Evolutionary conservation across 1,139 yeast genomes (phyloP).

Genomic region (Sugiyamaella japonica): DNA sequence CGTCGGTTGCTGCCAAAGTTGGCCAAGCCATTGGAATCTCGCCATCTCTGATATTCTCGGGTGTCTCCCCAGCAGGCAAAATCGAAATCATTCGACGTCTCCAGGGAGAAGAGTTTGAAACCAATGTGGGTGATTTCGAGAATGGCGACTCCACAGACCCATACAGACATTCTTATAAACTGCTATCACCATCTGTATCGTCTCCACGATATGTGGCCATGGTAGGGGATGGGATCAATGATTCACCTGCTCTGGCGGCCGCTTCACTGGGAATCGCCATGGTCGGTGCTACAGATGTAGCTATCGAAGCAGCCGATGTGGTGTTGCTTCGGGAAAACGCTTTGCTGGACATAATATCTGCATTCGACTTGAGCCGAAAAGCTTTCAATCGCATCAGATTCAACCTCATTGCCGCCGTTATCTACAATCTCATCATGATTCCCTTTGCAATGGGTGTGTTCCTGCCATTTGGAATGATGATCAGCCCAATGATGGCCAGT

Average conservation of each 20-base stretch:
- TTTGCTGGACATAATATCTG: slow-evolving; percentile 65
- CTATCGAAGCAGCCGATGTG: slow-evolving; percentile 92
- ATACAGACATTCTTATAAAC: neutral
- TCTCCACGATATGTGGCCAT: slow-evolving; percentile 56
- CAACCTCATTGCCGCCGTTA: slow-evolving; percentile 81
- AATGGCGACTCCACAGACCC: neutral
- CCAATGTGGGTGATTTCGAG: slow-evolving; percentile 12
- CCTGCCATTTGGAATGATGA: slow-evolving; percentile 75
- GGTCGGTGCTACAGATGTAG: slow-evolving; percentile 91
- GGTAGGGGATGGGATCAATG: slow-evolving; percentile 96
- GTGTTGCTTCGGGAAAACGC: slow-evolving; percentile 57
- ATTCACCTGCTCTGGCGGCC: slow-evolving; percentile 90
- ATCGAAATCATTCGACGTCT: slow-evolving; percentile 63
- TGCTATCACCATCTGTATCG: neutral
- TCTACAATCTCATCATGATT: slow-evolving; percentile 83
- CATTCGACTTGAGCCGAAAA: slow-evolving; percentile 66
- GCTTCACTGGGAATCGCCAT: slow-evolving; percentile 91
- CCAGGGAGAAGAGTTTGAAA: slow-evolving; percentile 43
- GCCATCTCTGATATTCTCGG: slow-evolving; percentile 65
- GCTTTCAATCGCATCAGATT: slow-evolving; percentile 76
- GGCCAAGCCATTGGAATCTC: slow-evolving; percentile 72
- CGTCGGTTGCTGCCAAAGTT: slow-evolving; percentile 59
- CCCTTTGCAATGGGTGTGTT: slow-evolving; percentile 95
- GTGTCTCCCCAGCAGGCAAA: slow-evolving; percentile 75
- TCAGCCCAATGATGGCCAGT: slow-evolving; percentile 86